A percentile compares a stretch with the other conserved stretches of the same genome.
phyloP scores from a whole-genome alignment of 208 protist genomes.

The Acanthamoeba healyi region DNA sequence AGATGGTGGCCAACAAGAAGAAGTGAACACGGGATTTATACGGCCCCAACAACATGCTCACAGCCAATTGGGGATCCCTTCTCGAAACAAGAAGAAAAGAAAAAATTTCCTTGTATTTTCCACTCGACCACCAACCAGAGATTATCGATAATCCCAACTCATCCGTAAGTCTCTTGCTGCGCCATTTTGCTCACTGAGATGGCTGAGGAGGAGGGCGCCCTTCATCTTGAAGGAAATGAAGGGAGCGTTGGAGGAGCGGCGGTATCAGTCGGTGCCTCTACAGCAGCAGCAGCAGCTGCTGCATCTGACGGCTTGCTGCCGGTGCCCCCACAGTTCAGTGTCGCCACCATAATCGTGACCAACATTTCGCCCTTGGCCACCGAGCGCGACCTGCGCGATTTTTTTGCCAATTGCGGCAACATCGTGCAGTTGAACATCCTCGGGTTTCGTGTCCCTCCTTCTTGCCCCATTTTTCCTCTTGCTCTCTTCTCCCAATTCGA shows the following conservation, averaged over 20 bases:
- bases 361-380: slow-evolving; percentile 32
- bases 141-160: no score
- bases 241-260: neutral
- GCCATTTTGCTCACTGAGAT: neutral
- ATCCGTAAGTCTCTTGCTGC: no score
- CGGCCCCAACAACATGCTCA: no score
- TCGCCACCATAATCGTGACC: slow-evolving; percentile 24
- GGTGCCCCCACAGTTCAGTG: slow-evolving; percentile 21
- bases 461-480: neutral
- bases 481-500: neutral
- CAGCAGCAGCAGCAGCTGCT: no score
- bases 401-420: slow-evolving; percentile 17
- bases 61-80: no score
- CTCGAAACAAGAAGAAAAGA: neutral
- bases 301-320: slow-evolving; percentile 1
- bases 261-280: no score
- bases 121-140: no score
- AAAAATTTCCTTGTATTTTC: neutral
- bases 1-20: slow-evolving; percentile 61
- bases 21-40: no score
- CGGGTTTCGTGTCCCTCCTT: neutral
- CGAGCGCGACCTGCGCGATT: neutral
- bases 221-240: neutral
- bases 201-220: neutral
- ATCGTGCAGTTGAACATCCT: slow-evolving; percentile 12